Conservation (phyloP, 1,284 basidiomycete species). For the Coniophora puteana region DNA sequence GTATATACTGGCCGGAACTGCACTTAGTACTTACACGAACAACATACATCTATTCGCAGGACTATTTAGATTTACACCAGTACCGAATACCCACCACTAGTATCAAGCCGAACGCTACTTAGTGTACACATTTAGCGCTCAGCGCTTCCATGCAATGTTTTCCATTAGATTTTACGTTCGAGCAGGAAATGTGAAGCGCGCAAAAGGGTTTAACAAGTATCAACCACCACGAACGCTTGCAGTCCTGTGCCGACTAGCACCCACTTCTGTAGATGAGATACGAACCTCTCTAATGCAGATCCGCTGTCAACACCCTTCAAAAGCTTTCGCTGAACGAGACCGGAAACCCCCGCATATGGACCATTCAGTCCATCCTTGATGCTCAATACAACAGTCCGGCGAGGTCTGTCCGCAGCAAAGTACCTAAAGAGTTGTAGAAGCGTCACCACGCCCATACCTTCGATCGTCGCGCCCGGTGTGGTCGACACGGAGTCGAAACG, state of each 20-base stretch:
- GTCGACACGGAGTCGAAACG: slow-evolving; percentile 81
- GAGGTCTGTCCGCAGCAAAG: slow-evolving; percentile 48
- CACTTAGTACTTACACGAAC: too few species aligned
- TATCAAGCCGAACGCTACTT: too few species aligned
- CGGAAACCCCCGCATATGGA: slow-evolving; percentile 50
- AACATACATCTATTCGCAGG: too few species aligned
- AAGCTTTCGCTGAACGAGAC: slow-evolving; percentile 3
- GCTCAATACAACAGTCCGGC: slow-evolving; percentile 68
- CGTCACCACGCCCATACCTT: slow-evolving; percentile 70
- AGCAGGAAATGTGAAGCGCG: slow-evolving; percentile 31
- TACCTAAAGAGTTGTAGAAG: slow-evolving; percentile 63
- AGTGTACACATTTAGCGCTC: too few species aligned
- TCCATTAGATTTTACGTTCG: slow-evolving; percentile 6
- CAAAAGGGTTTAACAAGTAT: slow-evolving; percentile 61
- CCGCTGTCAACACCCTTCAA: slow-evolving; percentile 7
- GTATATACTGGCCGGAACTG: too few species aligned
- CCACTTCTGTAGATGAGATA: slow-evolving; percentile 15
- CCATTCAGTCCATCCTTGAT: slow-evolving; percentile 75
- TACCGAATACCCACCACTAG: too few species aligned
- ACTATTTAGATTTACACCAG: too few species aligned
- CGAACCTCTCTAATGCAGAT: slow-evolving; percentile 8
- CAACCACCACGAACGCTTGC: slow-evolving; percentile 45
- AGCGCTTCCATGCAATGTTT: too few species aligned
- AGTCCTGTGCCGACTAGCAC: slow-evolving; percentile 40
- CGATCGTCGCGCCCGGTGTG: slow-evolving; percentile 70